A percentile compares a stretch with the other conserved stretches of the same genome.
Evolutionary conservation across 805 yeast species (phyloP).

Genomic region (Cyberlindnera mississippiensis): DNA sequence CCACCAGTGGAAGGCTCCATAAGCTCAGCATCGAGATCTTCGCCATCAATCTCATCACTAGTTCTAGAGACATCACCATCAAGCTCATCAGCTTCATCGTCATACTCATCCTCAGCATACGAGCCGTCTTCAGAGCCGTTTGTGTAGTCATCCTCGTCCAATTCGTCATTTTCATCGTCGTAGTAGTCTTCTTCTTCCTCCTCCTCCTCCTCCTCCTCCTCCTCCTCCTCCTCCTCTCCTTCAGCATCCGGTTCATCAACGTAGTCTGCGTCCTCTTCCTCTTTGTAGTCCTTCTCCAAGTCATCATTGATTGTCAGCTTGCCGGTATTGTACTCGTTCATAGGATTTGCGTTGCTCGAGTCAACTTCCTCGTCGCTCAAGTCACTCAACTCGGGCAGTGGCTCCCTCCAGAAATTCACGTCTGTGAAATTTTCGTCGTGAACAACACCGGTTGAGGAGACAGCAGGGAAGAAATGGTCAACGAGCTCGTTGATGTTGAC

Average conservation of each 20-base stretch:
- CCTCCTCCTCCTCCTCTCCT: constrained; percentile 22
- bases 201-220: constrained; percentile 19
- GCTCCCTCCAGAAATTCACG: constrained; percentile 89
- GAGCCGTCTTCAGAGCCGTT: constrained; percentile 25
- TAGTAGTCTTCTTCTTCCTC: constrained; percentile 23
- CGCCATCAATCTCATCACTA: constrained; percentile 21
- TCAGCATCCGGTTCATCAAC: constrained; percentile 8
- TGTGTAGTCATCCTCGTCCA: constrained; percentile 25
- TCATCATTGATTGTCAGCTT: constrained; percentile 17
- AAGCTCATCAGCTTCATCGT: constrained; percentile 17
- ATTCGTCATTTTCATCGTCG: constrained; percentile 31
- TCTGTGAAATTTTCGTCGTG: constrained; percentile 62
- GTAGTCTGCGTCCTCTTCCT: constrained; percentile 22
- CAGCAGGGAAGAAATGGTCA: constrained; percentile 96
- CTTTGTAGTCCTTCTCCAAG: constrained; percentile 17
- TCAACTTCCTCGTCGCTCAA: constrained; percentile 44
- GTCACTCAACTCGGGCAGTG: constrained; percentile 59
- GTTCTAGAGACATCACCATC: constrained; percentile 7
- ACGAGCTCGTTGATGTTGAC: constrained; percentile 89
- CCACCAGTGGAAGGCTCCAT: constrained; percentile 21
- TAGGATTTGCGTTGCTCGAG: constrained; percentile 8
- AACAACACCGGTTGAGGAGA: constrained; percentile 27
- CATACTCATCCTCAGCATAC: constrained; percentile 30
- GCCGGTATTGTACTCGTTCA: constrained; percentile 8
- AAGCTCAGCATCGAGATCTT: constrained; percentile 30